Evolutionary conservation across 306 rosid genomes (phyloP), one percentile per base, ranked within the genome.

Genomic region (Adenanthera pavonina): DNA sequence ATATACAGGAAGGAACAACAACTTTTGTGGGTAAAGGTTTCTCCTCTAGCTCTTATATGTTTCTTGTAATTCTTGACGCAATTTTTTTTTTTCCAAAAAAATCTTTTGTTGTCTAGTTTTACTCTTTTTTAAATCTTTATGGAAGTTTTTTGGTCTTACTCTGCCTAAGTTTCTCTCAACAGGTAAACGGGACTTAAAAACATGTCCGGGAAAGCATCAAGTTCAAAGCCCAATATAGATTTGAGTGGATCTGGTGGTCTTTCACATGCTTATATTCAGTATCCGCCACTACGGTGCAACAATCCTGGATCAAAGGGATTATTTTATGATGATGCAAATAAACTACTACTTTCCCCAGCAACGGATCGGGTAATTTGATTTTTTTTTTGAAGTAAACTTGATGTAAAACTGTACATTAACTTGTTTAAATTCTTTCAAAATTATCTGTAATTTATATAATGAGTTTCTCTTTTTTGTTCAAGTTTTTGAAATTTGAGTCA

Each of bases 261-360:
- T 81, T 95, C 99, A 80, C 99, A 95, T 89, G 93, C 89, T 82
- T 95, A 90, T 86, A 85, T 89, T 85, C 94, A 78, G 82, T 85
- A 88, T 89, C 97, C 94, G 19, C 97, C 99, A 25, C 76, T 93
- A 66, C 86, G 87, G 74, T 89, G 97, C 76, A 83, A 87, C 19
- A 44, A 85, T 87, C 85, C 96, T 84, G 97, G 90, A 75, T 85
- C 93, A 61, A 78, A 82, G 82, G 98, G 92, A 43, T 85, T 95
- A 83, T 95, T 90, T 83, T 95, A 89, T 80, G 99, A 95, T 74
- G 99, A 95, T 80, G 99, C 93, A 86, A 92, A 91, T 84, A 95
- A 92, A 78, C 84, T 89, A 77, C 75, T 95, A 49, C 87, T 93
- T 77, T 93, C 91, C 79, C 97, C 97, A 78, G 87, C 92, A 64